A percentile compares a stretch with the other conserved stretches of the same genome.
Evolutionary conservation across 805 yeast species (phyloP).

Genomic region (Metschnikowia bowlesiae): DNA sequence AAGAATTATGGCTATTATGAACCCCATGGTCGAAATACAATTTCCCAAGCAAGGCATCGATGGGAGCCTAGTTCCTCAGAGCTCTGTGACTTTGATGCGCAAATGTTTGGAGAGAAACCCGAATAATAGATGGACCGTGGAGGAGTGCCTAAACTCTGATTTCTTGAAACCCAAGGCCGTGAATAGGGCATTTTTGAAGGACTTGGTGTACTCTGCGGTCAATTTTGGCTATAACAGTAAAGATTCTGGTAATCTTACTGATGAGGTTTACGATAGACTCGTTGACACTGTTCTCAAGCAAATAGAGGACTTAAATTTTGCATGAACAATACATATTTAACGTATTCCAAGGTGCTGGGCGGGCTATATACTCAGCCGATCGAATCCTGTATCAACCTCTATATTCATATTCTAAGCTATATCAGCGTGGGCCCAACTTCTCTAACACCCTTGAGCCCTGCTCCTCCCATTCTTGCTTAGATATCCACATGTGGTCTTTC

Average conservation of each 20-base stretch:
- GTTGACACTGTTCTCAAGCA: slow-evolving; percentile 54
- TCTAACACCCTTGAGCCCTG: slow-evolving; percentile 81
- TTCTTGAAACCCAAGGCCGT: slow-evolving; percentile 76
- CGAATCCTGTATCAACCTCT: not conserved
- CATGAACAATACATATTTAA: slow-evolving; percentile 15
- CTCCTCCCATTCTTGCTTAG: slow-evolving; percentile 96
- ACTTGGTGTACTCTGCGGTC: slow-evolving; percentile 72
- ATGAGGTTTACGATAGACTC: slow-evolving; percentile 38
- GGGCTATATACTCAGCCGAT: not conserved
- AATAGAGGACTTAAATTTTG: slow-evolving; percentile 35
- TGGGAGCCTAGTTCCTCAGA: slow-evolving; percentile 58
- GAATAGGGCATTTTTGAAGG: slow-evolving; percentile 59
- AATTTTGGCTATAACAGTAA: slow-evolving; percentile 54
- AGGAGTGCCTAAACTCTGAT: slow-evolving; percentile 54
- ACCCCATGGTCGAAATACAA: slow-evolving; percentile 67
- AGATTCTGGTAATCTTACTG: slow-evolving; percentile 35
- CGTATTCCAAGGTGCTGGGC: not conserved
- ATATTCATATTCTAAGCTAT: not conserved
- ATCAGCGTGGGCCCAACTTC: slow-evolving; percentile 87
- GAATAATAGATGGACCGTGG: slow-evolving; percentile 56
- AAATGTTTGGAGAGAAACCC: slow-evolving; percentile 74
- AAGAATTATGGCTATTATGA: slow-evolving; percentile 77
- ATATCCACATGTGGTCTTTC: slow-evolving; percentile 97
- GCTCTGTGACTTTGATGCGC: slow-evolving; percentile 66
- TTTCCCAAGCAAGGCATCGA: slow-evolving; percentile 64